A percentile compares a stretch with the other conserved stretches of the same genome.
phyloP scores from a whole-genome alignment of 768 basidiomycete genomes.

The Grammothele lineata region DNA sequence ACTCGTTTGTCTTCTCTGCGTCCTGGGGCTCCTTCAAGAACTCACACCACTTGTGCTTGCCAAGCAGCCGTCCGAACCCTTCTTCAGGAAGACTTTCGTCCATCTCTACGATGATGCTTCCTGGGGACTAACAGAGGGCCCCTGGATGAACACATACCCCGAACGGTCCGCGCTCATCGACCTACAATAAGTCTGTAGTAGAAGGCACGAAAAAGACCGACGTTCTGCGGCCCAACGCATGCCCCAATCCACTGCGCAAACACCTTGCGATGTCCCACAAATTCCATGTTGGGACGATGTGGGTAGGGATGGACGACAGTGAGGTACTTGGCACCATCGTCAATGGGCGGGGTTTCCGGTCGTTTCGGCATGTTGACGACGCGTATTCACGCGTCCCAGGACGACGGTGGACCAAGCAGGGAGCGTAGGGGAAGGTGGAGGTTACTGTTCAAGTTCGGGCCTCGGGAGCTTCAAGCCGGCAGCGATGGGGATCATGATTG shows the following conservation, averaged over 20 bases:
- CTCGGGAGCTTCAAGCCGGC: no score
- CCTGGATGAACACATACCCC: background rate
- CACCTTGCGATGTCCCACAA: slow-evolving; percentile 31
- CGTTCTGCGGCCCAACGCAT: slow-evolving; percentile 29
- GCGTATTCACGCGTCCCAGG: background rate
- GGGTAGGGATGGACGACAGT: slow-evolving; percentile 44
- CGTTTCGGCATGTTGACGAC: slow-evolving; percentile 37
- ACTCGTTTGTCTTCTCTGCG: slow-evolving; percentile 26
- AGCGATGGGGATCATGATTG: no score
- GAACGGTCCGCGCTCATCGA: slow-evolving; percentile 3
- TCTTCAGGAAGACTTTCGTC: slow-evolving; percentile 24
- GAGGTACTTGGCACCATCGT: slow-evolving; percentile 42
- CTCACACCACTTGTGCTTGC: slow-evolving; percentile 39
- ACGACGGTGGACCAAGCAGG: no score
- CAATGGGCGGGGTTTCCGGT: slow-evolving; percentile 33
- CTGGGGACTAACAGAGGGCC: slow-evolving; percentile 32
- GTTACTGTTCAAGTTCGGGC: no score
- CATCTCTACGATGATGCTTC: slow-evolving; percentile 43
- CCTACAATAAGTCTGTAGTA: slow-evolving; percentile 43
- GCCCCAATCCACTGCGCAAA: slow-evolving; percentile 43
- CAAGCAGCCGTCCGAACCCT: slow-evolving; percentile 33
- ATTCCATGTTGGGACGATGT: slow-evolving; percentile 37
- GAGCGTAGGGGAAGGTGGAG: no score
- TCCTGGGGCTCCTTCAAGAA: slow-evolving; percentile 30
- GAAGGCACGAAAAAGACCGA: slow-evolving; percentile 33